Evolutionary conservation across 2,329 filamentous ascomycete species (phyloP), one percentile per base, ranked within the genome.

Genomic region (Hypoxylon sp.): DNA sequence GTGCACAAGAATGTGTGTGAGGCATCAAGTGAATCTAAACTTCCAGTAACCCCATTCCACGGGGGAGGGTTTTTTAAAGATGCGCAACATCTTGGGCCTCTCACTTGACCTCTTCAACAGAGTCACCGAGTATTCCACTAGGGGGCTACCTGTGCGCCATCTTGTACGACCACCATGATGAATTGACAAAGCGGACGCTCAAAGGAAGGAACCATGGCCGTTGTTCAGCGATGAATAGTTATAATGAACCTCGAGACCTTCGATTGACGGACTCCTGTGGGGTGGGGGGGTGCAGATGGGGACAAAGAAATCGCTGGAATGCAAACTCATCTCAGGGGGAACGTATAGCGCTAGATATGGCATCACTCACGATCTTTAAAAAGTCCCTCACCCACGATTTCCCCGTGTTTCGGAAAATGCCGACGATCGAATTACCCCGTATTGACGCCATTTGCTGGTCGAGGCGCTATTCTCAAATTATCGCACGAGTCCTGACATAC

Each of bases 1-100:
- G 65, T 58, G 42, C 55, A 62, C 53, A 74, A 74, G 74, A 76
- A 76, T 76, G 75, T 73, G 67, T 66, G 58, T 67, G 63, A 71
- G 59, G 71, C 65, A 71, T 70, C 68, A 62, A 68, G 68, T 64
- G 70, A 69, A 55, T 67, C 58, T 61, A 52, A 65, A 55, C 48
- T 61, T 63, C 22, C 32, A 49, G 60, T 59, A 72, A 65, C 67
- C 67, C 62, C 70, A 76, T 76, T 75, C 74, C 73, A 70, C 38
- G 65, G 55, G 59, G 72, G 69, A 57, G 62, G 70, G 68, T 71
- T 71, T 62, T 75, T 72, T 72, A 74, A 75, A 73, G 66, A 65
- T 60, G 54, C 56, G 16, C 18, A 30, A 44, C 54, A 68, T 65
- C 64, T 53, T 67, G 28, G 58, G 49, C 60, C 42, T 46, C 50